Evolutionary conservation across 352 stramenopile species (phyloP), one percentile per base, ranked within the genome.

Genomic region (Phytophthora syringae): DNA sequence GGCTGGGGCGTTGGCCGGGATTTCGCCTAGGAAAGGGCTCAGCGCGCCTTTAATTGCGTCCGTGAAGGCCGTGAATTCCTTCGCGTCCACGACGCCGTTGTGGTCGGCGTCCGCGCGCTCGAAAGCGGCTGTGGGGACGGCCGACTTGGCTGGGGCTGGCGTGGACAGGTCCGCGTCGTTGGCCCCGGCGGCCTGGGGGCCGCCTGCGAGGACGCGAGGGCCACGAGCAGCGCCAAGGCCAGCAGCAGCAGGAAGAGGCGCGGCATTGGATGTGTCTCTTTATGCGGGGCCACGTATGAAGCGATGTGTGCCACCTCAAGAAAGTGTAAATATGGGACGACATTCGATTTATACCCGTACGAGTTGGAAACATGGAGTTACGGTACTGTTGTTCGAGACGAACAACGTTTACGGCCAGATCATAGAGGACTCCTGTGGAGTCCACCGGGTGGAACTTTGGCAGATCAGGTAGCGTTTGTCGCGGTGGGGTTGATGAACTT

Each of bases 51-150:
- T 85, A 48, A 92, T 60, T 15, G 71, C 60, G 36, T 74, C 50
- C 15, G 79, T 89, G 77, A 84, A 92, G 44, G 72, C 64, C 45
- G 79, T 70, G 55, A 93, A 93, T 75, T 93, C 85, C 16, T 64
- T 66, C 21, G 65, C 52, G 60, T 93, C 85, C 42, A 93, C 53
- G 40, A 86, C 45, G 25, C 83, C 85, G 51, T 93, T 89, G 72
- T 91, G 82, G 67, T 93, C 82, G 10, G 64, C 60, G 69, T 93
- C 85, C 1, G 83, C 85, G 51, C 77, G 81, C 16, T 86, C 79
- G 34, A 93, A 93, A 25, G 78, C 83, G n/a, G 47, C 27, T 6
- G 51, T 48, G 6, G 11, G 25, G 16, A 53, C 36, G 37, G 22
- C 47, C 20, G 54, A 47, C 24, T 70, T 67, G 25, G 24, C 60